These are phyloP conservation scores for Paulownia fortunei DNA, from an alignment of 257 asterid species.

Conservation along the genomic window DNA sequence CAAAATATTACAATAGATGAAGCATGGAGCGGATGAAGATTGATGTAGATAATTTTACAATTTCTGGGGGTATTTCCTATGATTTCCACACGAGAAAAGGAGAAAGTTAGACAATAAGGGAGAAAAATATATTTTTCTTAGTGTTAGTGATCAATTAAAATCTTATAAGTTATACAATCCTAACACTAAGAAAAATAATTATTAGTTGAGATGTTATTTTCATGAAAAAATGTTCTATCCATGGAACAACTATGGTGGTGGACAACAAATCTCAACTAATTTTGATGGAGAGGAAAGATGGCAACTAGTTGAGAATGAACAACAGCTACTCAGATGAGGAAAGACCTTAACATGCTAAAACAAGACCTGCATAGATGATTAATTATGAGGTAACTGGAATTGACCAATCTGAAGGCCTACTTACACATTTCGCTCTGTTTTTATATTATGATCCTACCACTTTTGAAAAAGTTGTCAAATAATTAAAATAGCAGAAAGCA, in stretches of 20 bases:
- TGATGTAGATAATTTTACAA: neutral
- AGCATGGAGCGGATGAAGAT: neutral
- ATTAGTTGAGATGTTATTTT: no score
- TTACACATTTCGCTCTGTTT: no score
- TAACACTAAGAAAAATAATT: no score
- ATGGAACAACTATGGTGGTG: neutral
- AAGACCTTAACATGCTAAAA: neutral
- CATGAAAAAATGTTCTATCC: no score
- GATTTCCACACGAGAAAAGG: neutral
- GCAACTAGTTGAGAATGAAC: neutral
- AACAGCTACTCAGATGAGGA: neutral
- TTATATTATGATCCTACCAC: no score
- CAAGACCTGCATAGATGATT: constrained; percentile 1
- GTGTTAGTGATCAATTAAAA: neutral
- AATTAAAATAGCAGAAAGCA: no score
- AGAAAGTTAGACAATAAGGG: no score
- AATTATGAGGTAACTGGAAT: constrained; percentile 16
- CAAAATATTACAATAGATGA: neutral
- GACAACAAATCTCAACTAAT: neutral
- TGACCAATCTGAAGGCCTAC: no score
- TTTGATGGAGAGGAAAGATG: neutral
- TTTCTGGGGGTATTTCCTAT: neutral
- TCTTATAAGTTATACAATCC: no score
- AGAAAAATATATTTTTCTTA: neutral
- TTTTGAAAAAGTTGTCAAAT: no score